phyloP scores from a whole-genome alignment of 306 rosid species.

The Purshia tridentata region DNA sequence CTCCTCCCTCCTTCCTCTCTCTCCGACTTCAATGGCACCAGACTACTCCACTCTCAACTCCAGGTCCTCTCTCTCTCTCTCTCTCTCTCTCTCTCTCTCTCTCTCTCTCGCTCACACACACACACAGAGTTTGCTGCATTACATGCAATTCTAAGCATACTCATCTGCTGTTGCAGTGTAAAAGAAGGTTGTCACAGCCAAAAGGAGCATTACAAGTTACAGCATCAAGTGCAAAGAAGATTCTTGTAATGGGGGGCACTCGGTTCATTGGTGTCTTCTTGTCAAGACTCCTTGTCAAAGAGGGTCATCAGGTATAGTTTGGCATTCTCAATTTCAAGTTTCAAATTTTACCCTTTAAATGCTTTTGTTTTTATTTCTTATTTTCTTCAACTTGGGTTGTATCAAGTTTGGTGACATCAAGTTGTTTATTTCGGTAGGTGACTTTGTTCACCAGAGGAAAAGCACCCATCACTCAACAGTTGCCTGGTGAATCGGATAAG shows the following conservation, averaged over 20 bases:
- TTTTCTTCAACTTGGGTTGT: neutral
- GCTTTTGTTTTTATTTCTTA: neutral
- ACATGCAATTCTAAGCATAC: neutral
- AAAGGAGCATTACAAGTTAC: constrained; percentile 60
- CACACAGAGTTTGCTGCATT: neutral
- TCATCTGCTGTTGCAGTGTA: constrained; percentile 44
- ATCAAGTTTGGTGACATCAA: neutral
- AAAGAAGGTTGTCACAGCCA: constrained; percentile 58
- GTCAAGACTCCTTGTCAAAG: constrained; percentile 89
- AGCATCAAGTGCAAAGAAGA: constrained; percentile 79
- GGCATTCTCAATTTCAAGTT: neutral
- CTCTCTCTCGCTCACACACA: no score
- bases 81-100: constrained; percentile 9
- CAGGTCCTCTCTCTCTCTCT: constrained; percentile 52
- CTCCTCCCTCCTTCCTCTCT: constrained; percentile 89
- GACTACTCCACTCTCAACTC: constrained; percentile 63
- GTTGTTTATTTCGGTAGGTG: constrained; percentile 53
- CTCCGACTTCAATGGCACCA: constrained; percentile 78
- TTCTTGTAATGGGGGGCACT: constrained; percentile 96
- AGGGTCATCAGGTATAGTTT: constrained; percentile 79
- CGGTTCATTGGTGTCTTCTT: constrained; percentile 88
- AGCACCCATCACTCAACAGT: constrained; percentile 73
- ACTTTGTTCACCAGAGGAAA: constrained; percentile 96
- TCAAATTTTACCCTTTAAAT: neutral
- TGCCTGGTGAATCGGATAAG: constrained; percentile 81